phyloP scores from a whole-genome alignment of 164 flowering plant genomes.

The Kingdonia uniflora region DNA sequence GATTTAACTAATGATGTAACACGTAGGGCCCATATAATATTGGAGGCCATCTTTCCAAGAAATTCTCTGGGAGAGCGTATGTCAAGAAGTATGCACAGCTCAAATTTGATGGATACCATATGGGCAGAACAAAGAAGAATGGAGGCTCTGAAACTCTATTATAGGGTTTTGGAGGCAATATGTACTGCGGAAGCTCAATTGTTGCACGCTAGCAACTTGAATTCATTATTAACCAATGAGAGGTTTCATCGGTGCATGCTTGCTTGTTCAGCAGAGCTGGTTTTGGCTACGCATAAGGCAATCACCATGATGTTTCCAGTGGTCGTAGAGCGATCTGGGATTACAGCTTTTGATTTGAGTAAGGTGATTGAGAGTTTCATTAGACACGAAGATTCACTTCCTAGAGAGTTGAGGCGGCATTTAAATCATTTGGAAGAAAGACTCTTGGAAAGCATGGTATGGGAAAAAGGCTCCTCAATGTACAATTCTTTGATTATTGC shows the following conservation, averaged over 20 bases:
- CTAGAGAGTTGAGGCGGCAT: slow-evolving; percentile 88
- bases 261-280: slow-evolving; percentile 96
- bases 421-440: slow-evolving; percentile 91
- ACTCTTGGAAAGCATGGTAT: slow-evolving; percentile 91
- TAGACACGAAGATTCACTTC: slow-evolving; percentile 91
- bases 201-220: slow-evolving; percentile 65
- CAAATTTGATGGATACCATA: slow-evolving; percentile 74
- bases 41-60: slow-evolving; percentile 93
- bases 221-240: slow-evolving; percentile 84
- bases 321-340: slow-evolving; percentile 89
- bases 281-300: slow-evolving; percentile 91
- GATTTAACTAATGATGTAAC: slow-evolving; percentile 64
- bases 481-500: slow-evolving; percentile 94
- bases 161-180: slow-evolving; percentile 86
- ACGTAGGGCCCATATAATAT: slow-evolving; percentile 69
- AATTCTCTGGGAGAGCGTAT: slow-evolving; percentile 52
- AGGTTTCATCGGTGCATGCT: slow-evolving; percentile 99
- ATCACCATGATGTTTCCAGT: slow-evolving; percentile 94
- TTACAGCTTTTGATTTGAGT: slow-evolving; percentile 98
- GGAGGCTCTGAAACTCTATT: slow-evolving; percentile 83
- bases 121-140: slow-evolving; percentile 94
- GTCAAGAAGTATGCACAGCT: slow-evolving; percentile 43
- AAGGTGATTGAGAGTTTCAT: slow-evolving; percentile 98
- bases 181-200: slow-evolving; percentile 82
- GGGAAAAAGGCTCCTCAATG: slow-evolving; percentile 98